Conservation (phyloP, 805 yeast genomes). For the Wickerhamomyces kurtzmanii region DNA sequence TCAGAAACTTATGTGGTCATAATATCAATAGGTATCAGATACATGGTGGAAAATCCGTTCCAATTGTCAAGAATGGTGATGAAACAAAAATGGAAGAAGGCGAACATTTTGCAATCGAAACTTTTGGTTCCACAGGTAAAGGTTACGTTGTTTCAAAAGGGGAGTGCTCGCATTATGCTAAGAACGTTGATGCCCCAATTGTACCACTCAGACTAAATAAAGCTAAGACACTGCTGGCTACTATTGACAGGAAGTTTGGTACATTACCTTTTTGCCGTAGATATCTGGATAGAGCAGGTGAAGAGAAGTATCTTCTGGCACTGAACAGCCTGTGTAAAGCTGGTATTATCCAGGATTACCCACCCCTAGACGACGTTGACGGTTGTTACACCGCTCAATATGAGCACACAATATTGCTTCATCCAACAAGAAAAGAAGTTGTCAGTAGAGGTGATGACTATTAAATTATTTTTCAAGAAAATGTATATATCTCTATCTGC, state of each 20-base stretch:
- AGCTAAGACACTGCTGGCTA: slow-evolving; percentile 58
- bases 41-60: slow-evolving; percentile 95
- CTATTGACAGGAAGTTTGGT: slow-evolving; percentile 79
- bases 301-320: slow-evolving; percentile 84
- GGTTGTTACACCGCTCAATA: slow-evolving; percentile 94
- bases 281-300: slow-evolving; percentile 84
- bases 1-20: slow-evolving; percentile 92
- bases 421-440: slow-evolving; percentile 88
- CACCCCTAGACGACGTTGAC: slow-evolving; percentile 75
- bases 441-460: slow-evolving; percentile 94
- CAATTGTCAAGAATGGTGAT: slow-evolving; percentile 90
- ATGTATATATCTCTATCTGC: background rate
- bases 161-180: slow-evolving; percentile 91
- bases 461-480: slow-evolving; percentile 20
- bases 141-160: slow-evolving; percentile 84
- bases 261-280: slow-evolving; percentile 96
- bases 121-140: slow-evolving; percentile 94
- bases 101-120: slow-evolving; percentile 95
- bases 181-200: slow-evolving; percentile 36
- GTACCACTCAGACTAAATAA: slow-evolving; percentile 49
- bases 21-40: slow-evolving; percentile 76
- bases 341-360: slow-evolving; percentile 88
- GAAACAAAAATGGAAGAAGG: slow-evolving; percentile 98
- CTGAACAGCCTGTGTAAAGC: slow-evolving; percentile 75
- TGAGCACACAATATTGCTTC: slow-evolving; percentile 88